Percentiles rank a stretch among this genome's conserved stretches.
Conservation (phyloP, 306 rosid genomes). For the Dryas alaskensis region DNA sequence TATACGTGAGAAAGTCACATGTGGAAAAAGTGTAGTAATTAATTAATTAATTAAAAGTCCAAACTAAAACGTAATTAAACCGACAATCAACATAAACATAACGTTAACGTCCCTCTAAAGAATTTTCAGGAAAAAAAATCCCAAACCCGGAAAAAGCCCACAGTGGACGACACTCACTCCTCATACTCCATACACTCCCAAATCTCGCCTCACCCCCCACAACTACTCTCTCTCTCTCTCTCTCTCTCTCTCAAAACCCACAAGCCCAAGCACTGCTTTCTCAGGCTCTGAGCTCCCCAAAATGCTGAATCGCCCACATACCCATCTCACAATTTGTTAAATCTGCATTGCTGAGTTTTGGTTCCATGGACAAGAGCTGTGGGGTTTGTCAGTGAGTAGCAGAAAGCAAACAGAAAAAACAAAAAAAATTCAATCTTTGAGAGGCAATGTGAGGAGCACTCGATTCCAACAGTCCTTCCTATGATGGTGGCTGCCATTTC, state of each 20-base stretch:
- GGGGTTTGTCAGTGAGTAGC: conserved; percentile 16
- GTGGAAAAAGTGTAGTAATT: not conserved
- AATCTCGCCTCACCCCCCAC: conserved; percentile 24
- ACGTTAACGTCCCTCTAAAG: conserved; percentile 55
- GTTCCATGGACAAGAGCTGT: not conserved
- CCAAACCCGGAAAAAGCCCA: conserved; percentile 31
- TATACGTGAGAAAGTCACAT: not conserved
- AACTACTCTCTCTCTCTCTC: conserved; percentile 29
- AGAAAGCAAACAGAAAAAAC: not conserved
- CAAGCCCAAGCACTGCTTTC: conserved; percentile 21
- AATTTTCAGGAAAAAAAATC: conserved; percentile 34
- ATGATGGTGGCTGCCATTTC: conserved; percentile 97
- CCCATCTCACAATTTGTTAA: conserved; percentile 43
- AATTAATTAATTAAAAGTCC: not conserved
- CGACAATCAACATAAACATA: conserved; percentile 21
- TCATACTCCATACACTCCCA: conserved; percentile 12
- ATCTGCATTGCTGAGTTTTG: conserved; percentile 14
- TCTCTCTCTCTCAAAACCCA: conserved; percentile 24
- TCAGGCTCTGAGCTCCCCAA: conserved; percentile 12
- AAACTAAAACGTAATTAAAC: conserved; percentile 25
- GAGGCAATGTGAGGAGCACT: conserved; percentile 55
- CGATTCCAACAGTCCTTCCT: not conserved
- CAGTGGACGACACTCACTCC: conserved; percentile 13
- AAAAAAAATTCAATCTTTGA: conserved; percentile 18
- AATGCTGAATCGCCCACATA: conserved; percentile 43